Base-by-base conservation (phyloP, 345 rosid species). In the Arabidopsis arenosa region DNA sequence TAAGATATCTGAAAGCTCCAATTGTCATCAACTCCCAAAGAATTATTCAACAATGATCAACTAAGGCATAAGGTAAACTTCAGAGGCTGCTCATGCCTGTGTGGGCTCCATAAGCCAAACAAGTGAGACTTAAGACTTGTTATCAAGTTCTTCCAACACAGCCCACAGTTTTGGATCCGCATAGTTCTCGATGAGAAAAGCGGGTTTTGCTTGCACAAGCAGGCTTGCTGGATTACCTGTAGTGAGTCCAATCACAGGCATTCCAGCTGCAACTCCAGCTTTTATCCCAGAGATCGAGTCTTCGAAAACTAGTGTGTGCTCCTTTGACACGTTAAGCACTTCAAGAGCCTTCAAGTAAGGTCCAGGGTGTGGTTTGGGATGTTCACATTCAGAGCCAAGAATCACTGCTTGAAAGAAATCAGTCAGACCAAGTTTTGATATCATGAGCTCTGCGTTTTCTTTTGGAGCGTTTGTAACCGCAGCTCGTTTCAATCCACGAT, bases 221-320 rank as follows among this genome's bases (percentile, higher is more conserved):
- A 80, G 0, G 40, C 84, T 75, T 37, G 83, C 97, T 13, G 97
- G 93, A 66, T 89, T 96, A 73, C 98, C 79, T 7, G 95, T 93
- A 6, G 87, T 79, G 37, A 96, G 44, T 67, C 98, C 98, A 37
- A 89, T 65, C 63, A 91, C 98, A 0, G 97, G 97, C 87, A 93
- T 80, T 17, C 93, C 98, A 10, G 98, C 99, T 11, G 93, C 97
- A 66, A 96, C 99, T 75, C 97, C 99, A 26, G 98, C 98, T 81
- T 64, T 89, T 13, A 93, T 96, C 66, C 99, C 98, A 0, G 98
- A 93, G 41, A 83, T 80, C 1, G 98, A 96, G 77, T 96, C 98
- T 86, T 96, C 99, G 2, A 81, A 93, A 52, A 96, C 79, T 17
- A 96, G 66, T 0, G 98, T 81, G 68, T 88, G 98, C n/a, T 91